A percentile compares a stretch with the other conserved stretches of the same genome.
phyloP scores from a whole-genome alignment of 208 protist genomes.

The Acanthamoeba royreba region DNA sequence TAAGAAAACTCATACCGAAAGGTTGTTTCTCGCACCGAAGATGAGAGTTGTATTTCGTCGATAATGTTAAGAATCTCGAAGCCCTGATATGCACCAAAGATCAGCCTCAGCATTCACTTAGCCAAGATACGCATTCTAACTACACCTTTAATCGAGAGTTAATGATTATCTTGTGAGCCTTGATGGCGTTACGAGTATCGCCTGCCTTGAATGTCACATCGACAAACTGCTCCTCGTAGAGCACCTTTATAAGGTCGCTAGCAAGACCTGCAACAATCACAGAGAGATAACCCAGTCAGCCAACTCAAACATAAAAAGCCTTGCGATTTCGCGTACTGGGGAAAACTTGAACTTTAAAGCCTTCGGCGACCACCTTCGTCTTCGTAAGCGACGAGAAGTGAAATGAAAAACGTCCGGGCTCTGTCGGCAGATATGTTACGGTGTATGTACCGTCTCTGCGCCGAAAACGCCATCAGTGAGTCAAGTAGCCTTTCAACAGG shows the following conservation, averaged over 20 bases:
- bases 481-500: background rate
- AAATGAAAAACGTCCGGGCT: slow-evolving; percentile 14
- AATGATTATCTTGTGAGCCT: slow-evolving; percentile 27
- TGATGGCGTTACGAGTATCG: slow-evolving; percentile 4
- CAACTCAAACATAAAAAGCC: background rate
- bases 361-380: slow-evolving; percentile 37
- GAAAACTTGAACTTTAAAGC: slow-evolving; percentile 2
- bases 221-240: background rate
- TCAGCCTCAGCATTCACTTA: background rate
- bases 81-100: background rate
- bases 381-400: slow-evolving; percentile 14
- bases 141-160: background rate
- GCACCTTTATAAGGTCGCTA: background rate
- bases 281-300: background rate
- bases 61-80: slow-evolving; percentile 9
- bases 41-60: slow-evolving; percentile 1
- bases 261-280: background rate
- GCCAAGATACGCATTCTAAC: background rate
- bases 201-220: slow-evolving; percentile 20
- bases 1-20: background rate
- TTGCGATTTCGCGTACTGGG: background rate
- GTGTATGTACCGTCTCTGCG: slow-evolving; percentile 24
- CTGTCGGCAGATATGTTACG: background rate
- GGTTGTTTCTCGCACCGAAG: slow-evolving; percentile 4
- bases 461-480: background rate